A percentile compares a stretch with the other conserved stretches of the same genome.
phyloP scores from a whole-genome alignment of 257 asterid species.

The Fraxinus pennsylvanica region DNA sequence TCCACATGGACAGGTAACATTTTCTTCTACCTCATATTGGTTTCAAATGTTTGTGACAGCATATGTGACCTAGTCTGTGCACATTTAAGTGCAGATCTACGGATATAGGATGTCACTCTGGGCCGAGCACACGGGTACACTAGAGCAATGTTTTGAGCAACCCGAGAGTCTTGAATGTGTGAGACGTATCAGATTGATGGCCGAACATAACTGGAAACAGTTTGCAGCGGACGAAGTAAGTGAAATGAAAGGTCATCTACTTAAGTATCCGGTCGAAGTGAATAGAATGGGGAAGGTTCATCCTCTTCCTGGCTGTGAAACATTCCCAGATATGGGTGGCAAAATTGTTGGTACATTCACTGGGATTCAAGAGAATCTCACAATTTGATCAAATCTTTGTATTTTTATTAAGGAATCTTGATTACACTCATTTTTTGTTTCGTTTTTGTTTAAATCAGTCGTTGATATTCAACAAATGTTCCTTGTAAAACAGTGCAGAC shows the following conservation, averaged over 20 bases:
- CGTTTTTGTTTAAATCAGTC: background rate
- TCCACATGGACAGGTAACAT: conserved; percentile 80
- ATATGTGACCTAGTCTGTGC: conserved; percentile 5
- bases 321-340: conserved; percentile 94
- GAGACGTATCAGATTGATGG: conserved; percentile 63
- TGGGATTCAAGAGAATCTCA: conserved; percentile 87
- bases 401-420: background rate
- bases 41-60: background rate
- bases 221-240: conserved; percentile 58
- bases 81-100: conserved; percentile 48
- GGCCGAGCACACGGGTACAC: conserved; percentile 78
- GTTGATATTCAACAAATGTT: background rate
- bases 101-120: conserved; percentile 89
- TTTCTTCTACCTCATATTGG: background rate
- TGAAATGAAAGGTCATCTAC: conserved; percentile 77
- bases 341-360: conserved; percentile 71
- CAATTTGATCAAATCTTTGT: conserved; percentile 50
- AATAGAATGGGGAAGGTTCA: conserved; percentile 68
- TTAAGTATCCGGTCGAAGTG: conserved; percentile 85
- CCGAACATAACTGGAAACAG: conserved; percentile 75
- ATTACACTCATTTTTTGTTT: background rate
- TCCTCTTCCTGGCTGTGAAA: conserved; percentile 71
- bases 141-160: conserved; percentile 65
- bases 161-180: conserved; percentile 74
- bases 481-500: background rate